These are phyloP conservation scores for Setaria italica DNA, from an alignment of 202 grass and related monocot genomes.

Conservation along the genomic window DNA sequence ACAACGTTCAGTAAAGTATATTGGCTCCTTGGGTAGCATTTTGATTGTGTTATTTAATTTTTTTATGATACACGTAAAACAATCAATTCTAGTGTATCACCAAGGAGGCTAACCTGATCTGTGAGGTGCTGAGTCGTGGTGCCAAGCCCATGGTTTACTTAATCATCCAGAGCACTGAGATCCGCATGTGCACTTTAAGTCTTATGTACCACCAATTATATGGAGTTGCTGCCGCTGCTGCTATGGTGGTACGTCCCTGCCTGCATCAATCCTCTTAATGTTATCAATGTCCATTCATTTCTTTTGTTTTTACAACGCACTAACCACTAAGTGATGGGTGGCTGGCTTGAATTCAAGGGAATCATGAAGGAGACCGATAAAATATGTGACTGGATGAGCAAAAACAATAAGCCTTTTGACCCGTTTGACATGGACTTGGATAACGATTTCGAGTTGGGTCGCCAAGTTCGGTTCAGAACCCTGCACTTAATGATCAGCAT, in stretches of 20 bases:
- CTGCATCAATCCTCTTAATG: background rate
- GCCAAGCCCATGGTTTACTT: background rate
- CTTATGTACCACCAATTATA: background rate
- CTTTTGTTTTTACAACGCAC: background rate
- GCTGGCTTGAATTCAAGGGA: background rate
- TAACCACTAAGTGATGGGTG: background rate
- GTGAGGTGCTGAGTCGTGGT: background rate
- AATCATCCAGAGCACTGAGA: background rate
- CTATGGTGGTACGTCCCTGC: constrained; percentile 1
- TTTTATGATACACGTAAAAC: background rate
- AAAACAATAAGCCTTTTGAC: too few relatives aligned
- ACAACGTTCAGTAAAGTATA: background rate
- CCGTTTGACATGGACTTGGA: background rate
- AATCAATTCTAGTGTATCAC: constrained; percentile 11
- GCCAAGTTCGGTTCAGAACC: background rate
- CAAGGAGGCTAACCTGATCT: constrained; percentile 22
- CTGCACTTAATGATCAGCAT: background rate
- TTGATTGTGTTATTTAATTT: constrained; percentile 8
- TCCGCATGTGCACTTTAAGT: background rate
- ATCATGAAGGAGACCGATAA: too few relatives aligned
- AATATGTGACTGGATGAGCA: too few relatives aligned
- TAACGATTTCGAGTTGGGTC: constrained; percentile 14
- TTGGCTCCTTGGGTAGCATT: constrained; percentile 7
- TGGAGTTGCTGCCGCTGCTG: background rate
- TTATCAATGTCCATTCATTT: background rate